Evolutionary conservation across 2,329 filamentous ascomycete genomes (phyloP).

Genomic region (Mycosphaerelloides madeirae): DNA sequence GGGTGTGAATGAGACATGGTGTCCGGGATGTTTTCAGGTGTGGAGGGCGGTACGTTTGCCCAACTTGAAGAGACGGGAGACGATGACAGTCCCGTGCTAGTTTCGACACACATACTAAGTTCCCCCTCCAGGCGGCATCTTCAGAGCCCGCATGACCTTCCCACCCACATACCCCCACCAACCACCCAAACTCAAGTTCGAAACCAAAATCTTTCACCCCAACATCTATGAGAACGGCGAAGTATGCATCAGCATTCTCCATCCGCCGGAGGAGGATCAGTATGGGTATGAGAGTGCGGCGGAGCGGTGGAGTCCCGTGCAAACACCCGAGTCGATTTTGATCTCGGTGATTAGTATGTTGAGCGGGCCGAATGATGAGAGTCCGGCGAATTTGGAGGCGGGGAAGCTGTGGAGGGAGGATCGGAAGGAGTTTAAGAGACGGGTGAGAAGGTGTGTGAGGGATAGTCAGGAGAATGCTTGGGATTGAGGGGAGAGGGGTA

Average conservation of each 20-base stretch:
- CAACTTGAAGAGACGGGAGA: not conserved
- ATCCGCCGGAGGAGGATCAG: conserved; percentile 89
- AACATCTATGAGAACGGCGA: conserved; percentile 84
- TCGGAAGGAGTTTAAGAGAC: conserved; percentile 68
- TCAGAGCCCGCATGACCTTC: conserved; percentile 78
- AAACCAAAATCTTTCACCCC: conserved; percentile 83
- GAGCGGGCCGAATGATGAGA: conserved; percentile 89
- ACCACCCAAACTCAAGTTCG: conserved; percentile 85
- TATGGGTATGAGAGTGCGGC: conserved; percentile 87
- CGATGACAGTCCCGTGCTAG: no score
- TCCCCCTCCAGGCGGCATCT: conserved; percentile 69
- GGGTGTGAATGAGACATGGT: not conserved
- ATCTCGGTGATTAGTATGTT: conserved; percentile 90
- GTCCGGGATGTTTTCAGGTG: no score
- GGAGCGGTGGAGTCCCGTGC: conserved; percentile 92
- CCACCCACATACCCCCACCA: conserved; percentile 79
- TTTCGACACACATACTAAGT: no score
- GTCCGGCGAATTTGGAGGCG: conserved; percentile 90
- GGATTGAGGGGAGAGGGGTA: no score
- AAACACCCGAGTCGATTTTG: conserved; percentile 90
- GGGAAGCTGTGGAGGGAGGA: conserved; percentile 84
- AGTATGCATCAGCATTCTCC: conserved; percentile 95
- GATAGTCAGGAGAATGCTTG: conserved; percentile 63
- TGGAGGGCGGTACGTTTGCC: conserved; percentile 3
- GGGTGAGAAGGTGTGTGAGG: conserved; percentile 71